Evolutionary conservation across 164 flowering plant species (phyloP), one percentile per base, ranked within the genome.

Genomic region (Amborella trichopoda): DNA sequence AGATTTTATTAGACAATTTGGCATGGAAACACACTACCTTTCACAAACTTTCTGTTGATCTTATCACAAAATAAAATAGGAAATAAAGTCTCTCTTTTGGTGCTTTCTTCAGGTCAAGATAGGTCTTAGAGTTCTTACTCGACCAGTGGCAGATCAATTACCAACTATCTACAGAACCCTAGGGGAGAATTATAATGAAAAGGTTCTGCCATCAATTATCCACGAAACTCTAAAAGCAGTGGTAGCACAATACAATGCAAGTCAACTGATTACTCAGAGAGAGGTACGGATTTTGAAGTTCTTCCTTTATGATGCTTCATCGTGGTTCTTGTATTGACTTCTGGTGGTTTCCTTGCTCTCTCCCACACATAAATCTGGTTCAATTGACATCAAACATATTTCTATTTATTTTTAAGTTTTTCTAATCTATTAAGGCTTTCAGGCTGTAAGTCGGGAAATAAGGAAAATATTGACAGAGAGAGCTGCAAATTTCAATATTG

Each of bases 151-250:
- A 16, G 74, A 75, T 20, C 68, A 71, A 56, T 60, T 86, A 44
- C 93, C 96, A 23, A 61, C 74, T n/a, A 66, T 86, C 38, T 83
- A 80, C 48, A 68, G 93, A 25, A 74, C 84, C 11, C 82, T 86
- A 50, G 93, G 93, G 37, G 78, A 83, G 59, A 76, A 86, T 44
- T 86, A 78, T 38, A 80, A 76, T 53, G 93, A 83, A 40, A 71
- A 83, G 57, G 87, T 86, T 21, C 67, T 83, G 50, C 93, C 89
- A 34, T 86, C 93, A 14, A 80, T 86, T 34, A 75, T 86, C 39
- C 86, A 83, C 49, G 96, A 86, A 55, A 83, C 96, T 33, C 61
- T 86, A 70, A 86, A 82, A 62, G 71, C 96, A 68, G 93, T 86
- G 51, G 93, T 86, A 44, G 93, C 96, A 27, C 96, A 75, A 52